Percentiles rank a stretch among this genome's conserved stretches.
Conservation (phyloP, 2,329 filamentous ascomycete species). For the Beauveria brongniartii region DNA sequence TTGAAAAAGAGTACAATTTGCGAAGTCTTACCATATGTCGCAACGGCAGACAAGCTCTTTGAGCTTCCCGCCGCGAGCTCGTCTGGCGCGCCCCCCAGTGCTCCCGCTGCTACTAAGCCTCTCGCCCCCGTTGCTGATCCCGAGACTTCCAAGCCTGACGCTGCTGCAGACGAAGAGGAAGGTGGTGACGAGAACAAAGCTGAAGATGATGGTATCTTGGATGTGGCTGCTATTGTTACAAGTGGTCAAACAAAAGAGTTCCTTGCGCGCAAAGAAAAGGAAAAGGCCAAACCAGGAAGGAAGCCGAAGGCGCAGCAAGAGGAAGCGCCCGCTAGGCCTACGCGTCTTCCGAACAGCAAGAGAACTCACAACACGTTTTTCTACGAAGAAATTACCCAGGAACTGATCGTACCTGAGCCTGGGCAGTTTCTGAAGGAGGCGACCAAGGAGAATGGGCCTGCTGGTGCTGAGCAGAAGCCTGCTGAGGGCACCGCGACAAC, state of each 20-base stretch:
- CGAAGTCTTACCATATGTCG: slow-evolving; percentile 54
- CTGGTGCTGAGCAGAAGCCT: neutral
- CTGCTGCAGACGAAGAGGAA: slow-evolving; percentile 21
- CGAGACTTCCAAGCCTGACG: neutral
- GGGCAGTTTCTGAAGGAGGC: slow-evolving; percentile 16
- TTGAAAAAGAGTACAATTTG: slow-evolving; percentile 59
- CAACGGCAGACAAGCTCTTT: slow-evolving; percentile 36
- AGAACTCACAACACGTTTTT: slow-evolving; percentile 61
- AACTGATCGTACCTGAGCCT: slow-evolving; percentile 37
- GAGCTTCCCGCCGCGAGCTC: slow-evolving; percentile 34
- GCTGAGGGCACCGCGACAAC: neutral
- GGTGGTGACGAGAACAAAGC: slow-evolving; percentile 33
- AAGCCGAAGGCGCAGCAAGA: slow-evolving; percentile 50
- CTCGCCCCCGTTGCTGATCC: slow-evolving; percentile 15
- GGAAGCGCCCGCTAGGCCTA: slow-evolving; percentile 43
- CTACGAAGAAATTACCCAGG: slow-evolving; percentile 60
- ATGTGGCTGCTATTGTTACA: slow-evolving; percentile 78
- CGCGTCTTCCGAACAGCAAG: slow-evolving; percentile 64
- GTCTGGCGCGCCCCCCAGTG: slow-evolving; percentile 22
- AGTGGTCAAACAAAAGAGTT: slow-evolving; percentile 77
- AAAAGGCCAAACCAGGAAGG: slow-evolving; percentile 58
- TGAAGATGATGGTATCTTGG: slow-evolving; percentile 64
- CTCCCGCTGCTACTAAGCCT: slow-evolving; percentile 14
- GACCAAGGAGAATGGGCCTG: slow-evolving; percentile 1
- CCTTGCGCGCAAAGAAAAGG: slow-evolving; percentile 72